Evolutionary conservation across 371 early-diverging fungal species (phyloP).

Genomic region (Parasitella parasitica): DNA sequence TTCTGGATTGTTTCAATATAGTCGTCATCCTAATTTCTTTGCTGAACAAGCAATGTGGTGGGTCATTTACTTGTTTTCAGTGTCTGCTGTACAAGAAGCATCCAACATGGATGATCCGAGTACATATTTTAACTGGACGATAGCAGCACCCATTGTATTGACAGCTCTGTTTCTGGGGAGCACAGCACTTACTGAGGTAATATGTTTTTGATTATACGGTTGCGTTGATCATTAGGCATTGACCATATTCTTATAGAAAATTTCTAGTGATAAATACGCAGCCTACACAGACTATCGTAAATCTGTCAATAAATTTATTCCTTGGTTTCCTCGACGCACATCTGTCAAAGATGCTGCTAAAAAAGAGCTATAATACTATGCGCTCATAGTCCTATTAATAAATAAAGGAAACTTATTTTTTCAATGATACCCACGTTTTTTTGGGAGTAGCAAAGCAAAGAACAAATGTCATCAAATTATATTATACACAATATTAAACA

Average conservation of each 20-base stretch:
- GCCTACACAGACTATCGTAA: conserved; percentile 67
- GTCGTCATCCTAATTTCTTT: conserved; percentile 85
- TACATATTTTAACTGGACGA: conserved; percentile 56
- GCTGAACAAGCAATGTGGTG: conserved; percentile 75
- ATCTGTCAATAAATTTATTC: conserved; percentile 64
- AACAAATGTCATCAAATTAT: too few relatives aligned
- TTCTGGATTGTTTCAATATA: conserved; percentile 71
- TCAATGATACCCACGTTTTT: too few relatives aligned
- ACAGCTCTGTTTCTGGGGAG: conserved; percentile 72
- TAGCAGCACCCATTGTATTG: conserved; percentile 58
- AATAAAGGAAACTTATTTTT: too few relatives aligned
- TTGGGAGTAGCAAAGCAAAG: too few relatives aligned
- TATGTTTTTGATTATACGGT: background rate
- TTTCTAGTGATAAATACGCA: conserved; percentile 71
- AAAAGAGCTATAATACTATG: conserved; percentile 16
- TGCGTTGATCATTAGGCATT: background rate
- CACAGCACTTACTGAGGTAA: conserved; percentile 75
- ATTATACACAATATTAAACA: too few relatives aligned
- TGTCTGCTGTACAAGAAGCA: conserved; percentile 38
- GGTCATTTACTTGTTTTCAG: conserved; percentile 62
- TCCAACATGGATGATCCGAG: background rate
- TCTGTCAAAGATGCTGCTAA: background rate
- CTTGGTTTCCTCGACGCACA: conserved; percentile 41
- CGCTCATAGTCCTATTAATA: too few relatives aligned
- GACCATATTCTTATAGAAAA: conserved; percentile 22